These are phyloP conservation scores for Metschnikowia arizonensis DNA, from an alignment of 805 yeast genomes.

Conservation along the genomic window DNA sequence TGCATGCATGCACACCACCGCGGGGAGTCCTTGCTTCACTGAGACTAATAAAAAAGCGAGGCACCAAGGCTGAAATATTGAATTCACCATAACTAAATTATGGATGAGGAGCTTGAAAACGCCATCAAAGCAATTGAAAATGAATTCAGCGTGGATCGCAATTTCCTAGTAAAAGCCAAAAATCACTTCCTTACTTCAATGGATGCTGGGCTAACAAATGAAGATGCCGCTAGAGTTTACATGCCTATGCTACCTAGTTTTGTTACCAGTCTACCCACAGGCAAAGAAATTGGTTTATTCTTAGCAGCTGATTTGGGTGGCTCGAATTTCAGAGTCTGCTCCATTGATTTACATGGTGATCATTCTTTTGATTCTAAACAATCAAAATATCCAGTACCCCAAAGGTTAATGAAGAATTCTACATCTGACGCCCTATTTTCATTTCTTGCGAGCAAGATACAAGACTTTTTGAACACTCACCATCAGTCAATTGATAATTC, in stretches of 20 bases:
- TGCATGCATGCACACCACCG: constrained; percentile 5
- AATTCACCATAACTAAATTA: background rate
- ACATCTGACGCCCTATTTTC: constrained; percentile 65
- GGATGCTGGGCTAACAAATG: constrained; percentile 52
- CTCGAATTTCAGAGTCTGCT: constrained; percentile 92
- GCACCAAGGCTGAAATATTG: background rate
- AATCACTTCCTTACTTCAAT: constrained; percentile 57
- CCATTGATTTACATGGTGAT: constrained; percentile 71
- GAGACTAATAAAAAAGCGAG: background rate
- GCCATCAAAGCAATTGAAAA: constrained; percentile 36
- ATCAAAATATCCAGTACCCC: constrained; percentile 74
- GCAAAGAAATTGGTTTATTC: constrained; percentile 75
- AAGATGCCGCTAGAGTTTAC: constrained; percentile 37
- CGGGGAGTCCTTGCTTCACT: constrained; percentile 2
- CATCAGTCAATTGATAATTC: constrained; percentile 46
- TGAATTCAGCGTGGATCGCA: constrained; percentile 41
- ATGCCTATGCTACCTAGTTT: constrained; percentile 91
- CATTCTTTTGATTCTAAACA: constrained; percentile 78
- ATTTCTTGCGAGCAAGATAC: constrained; percentile 69
- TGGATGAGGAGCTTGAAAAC: constrained; percentile 17
- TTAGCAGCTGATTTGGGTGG: constrained; percentile 96
- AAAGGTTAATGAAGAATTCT: constrained; percentile 62
- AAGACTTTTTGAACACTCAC: constrained; percentile 59
- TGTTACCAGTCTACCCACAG: constrained; percentile 81
- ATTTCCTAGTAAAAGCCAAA: constrained; percentile 44